Evolutionary conservation across 306 rosid species (phyloP).

Genomic region (Trifolium subterraneum): DNA sequence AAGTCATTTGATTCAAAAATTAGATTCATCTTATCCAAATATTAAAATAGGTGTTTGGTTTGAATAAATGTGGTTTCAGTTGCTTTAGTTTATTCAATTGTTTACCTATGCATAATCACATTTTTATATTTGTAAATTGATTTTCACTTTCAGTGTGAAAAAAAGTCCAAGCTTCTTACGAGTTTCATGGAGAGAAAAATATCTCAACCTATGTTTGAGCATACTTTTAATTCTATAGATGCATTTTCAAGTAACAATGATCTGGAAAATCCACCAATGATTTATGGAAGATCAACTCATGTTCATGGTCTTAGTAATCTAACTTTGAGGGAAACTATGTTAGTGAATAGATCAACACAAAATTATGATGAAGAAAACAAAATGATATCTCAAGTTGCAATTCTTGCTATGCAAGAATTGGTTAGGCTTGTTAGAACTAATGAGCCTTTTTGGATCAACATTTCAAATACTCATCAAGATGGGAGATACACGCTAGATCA

Average conservation of each 20-base stretch:
- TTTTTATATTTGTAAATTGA: slow-evolving; percentile 3
- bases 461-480: neutral
- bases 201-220: no score
- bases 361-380: slow-evolving; percentile 45
- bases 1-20: no score
- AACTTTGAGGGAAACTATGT: neutral
- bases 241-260: no score
- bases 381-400: slow-evolving; percentile 53
- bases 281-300: slow-evolving; percentile 27
- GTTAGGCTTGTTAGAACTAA: slow-evolving; percentile 45
- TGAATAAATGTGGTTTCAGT: no score
- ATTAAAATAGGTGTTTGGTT: no score
- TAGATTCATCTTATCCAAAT: no score
- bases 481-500: slow-evolving; percentile 39
- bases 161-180: slow-evolving; percentile 44
- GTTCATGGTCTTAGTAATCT: slow-evolving; percentile 7
- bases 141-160: slow-evolving; percentile 55
- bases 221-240: no score
- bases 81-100: no score
- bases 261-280: neutral
- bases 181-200: slow-evolving; percentile 40
- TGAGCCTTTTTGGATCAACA: slow-evolving; percentile 64
- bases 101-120: no score
- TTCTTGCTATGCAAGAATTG: slow-evolving; percentile 56
- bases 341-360: slow-evolving; percentile 16